These are phyloP conservation scores for Chimonanthus praecox DNA, from an alignment of 164 flowering plant species.

Conservation along the genomic window DNA sequence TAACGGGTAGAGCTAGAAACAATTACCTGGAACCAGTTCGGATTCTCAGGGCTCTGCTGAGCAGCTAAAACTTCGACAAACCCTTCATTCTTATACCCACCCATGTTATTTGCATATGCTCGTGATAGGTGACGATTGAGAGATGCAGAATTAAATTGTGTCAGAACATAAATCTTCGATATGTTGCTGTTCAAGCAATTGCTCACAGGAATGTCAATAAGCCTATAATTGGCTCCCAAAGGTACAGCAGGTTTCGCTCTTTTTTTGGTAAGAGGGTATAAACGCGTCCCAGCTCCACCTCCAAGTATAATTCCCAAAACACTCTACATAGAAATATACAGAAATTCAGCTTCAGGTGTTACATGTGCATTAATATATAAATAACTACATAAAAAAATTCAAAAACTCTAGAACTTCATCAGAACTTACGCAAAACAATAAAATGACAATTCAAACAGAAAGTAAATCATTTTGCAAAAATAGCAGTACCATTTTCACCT, in stretches of 20 bases:
- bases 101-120: constrained; percentile 79
- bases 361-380: too few species aligned
- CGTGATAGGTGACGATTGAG: constrained; percentile 86
- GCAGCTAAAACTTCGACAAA: constrained; percentile 97
- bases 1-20: not conserved
- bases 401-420: too few species aligned
- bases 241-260: constrained; percentile 94
- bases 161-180: constrained; percentile 77
- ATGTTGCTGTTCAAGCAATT: constrained; percentile 90
- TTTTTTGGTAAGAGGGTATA: constrained; percentile 88
- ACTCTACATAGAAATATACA: constrained; percentile 41
- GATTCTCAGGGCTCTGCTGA: constrained; percentile 94
- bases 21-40: constrained; percentile 88
- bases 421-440: too few species aligned
- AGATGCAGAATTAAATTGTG: constrained; percentile 91
- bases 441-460: too few species aligned
- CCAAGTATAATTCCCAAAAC: constrained; percentile 87
- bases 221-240: constrained; percentile 81
- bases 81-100: constrained; percentile 85
- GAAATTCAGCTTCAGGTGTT: not conserved
- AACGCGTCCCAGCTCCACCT: constrained; percentile 86
- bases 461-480: too few species aligned
- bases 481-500: too few species aligned
- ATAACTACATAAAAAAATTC: too few species aligned
- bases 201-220: constrained; percentile 86